A percentile compares a stretch with the other conserved stretches of the same genome.
Evolutionary conservation across 108 stramenopile genomes (phyloP).

Genomic region (Cyclotella kingstonii): DNA sequence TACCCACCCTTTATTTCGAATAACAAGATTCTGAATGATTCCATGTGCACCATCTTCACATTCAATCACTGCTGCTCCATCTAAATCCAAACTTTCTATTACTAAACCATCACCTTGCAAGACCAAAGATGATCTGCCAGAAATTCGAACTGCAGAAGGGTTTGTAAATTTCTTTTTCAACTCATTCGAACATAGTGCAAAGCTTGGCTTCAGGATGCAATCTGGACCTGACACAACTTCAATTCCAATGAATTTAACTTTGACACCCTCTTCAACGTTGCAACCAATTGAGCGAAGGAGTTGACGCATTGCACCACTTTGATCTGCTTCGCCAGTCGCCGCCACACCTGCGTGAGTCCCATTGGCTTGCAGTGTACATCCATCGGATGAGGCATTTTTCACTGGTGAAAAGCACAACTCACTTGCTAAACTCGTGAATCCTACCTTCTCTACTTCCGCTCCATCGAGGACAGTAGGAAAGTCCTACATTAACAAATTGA

Average conservation of each 20-base stretch:
- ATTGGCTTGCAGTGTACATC: constrained; percentile 68
- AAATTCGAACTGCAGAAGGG: constrained; percentile 75
- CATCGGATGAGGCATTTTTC: constrained; percentile 93
- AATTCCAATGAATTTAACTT: constrained; percentile 61
- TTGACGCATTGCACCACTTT: constrained; percentile 60
- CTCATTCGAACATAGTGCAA: constrained; percentile 68
- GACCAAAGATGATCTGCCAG: constrained; percentile 75
- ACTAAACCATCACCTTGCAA: constrained; percentile 72
- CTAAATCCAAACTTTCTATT: constrained; percentile 80
- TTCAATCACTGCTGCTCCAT: constrained; percentile 80
- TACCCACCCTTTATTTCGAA: constrained; percentile 80
- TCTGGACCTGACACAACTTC: constrained; percentile 69
- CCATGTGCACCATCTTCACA: constrained; percentile 58
- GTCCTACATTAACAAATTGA: constrained; percentile 89
- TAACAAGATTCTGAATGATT: constrained; percentile 51
- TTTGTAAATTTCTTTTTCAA: constrained; percentile 60
- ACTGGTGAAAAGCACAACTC: constrained; percentile 93
- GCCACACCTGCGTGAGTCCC: constrained; percentile 90
- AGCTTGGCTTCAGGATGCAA: constrained; percentile 75
- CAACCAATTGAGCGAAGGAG: constrained; percentile 75
- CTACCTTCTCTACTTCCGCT: constrained; percentile 71
- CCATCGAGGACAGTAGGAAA: constrained; percentile 88
- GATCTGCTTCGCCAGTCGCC: constrained; percentile 92
- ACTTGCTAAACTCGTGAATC: constrained; percentile 89
- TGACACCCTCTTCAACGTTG: constrained; percentile 51